These are phyloP conservation scores for Nothophaeocryptopus gaeumannii DNA, from an alignment of 2,329 filamentous ascomycete genomes.

Conservation along the genomic window DNA sequence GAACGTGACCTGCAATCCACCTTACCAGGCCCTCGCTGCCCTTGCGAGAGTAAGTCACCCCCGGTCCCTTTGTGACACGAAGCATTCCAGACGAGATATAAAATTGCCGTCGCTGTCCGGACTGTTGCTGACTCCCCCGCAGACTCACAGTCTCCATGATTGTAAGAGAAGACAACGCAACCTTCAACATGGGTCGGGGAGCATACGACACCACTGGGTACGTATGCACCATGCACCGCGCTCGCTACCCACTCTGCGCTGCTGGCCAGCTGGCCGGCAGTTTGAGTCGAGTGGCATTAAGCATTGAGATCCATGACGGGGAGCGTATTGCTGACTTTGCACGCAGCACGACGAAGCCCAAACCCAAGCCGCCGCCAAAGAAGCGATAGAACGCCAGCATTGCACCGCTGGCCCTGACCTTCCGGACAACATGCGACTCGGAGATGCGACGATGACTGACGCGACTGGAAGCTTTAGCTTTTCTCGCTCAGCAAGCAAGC, in stretches of 20 bases:
- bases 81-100: conserved; percentile 20
- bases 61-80: conserved; percentile 21
- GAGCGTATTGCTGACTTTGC: conserved; percentile 7
- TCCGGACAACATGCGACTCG: conserved; percentile 2
- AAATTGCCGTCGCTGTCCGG: conserved; percentile 7
- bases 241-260: too few species aligned
- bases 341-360: conserved; percentile 42
- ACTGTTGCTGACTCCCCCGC: conserved; percentile 17
- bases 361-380: conserved; percentile 38
- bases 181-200: conserved; percentile 48
- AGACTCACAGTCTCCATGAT: conserved; percentile 37
- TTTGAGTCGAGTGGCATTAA: too few species aligned
- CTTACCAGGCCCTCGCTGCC: conserved; percentile 19
- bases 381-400: conserved; percentile 20
- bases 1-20: conserved; percentile 21
- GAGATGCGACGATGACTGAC: conserved; percentile 1
- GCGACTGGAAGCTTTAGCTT: conserved; percentile 10
- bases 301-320: too few species aligned
- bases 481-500: conserved; percentile 1
- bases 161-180: conserved; percentile 38
- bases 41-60: conserved; percentile 26
- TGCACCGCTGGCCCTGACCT: not conserved
- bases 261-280: too few species aligned
- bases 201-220: conserved; percentile 50
- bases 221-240: conserved; percentile 2